A percentile compares a stretch with the other conserved stretches of the same genome.
Conservation (phyloP, 495 filamentous ascomycete genomes). For the Aspergillus leporis region DNA sequence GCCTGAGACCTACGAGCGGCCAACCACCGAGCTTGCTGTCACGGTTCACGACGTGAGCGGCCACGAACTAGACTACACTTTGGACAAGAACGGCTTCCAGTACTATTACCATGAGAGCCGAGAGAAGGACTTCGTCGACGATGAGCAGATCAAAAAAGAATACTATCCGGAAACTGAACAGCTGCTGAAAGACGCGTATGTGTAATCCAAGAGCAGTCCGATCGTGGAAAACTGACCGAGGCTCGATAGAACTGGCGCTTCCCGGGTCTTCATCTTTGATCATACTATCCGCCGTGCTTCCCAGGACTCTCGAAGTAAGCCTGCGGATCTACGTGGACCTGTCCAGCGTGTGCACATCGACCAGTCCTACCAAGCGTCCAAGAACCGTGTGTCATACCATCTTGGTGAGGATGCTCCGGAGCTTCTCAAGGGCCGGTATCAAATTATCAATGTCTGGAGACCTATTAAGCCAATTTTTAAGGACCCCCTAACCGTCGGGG, state of each 20-base stretch:
- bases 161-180: constrained; percentile 71
- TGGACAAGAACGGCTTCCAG: constrained; percentile 54
- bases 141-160: constrained; percentile 63
- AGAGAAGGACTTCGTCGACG: constrained; percentile 57
- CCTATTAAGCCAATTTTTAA: constrained; percentile 64
- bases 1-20: constrained; percentile 54
- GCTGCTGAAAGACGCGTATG: constrained; percentile 60
- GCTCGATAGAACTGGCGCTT: constrained; percentile 49
- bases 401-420: constrained; percentile 62
- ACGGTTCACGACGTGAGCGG: constrained; percentile 51
- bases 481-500: constrained; percentile 64
- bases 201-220: background rate
- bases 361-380: constrained; percentile 62
- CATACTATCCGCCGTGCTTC: constrained; percentile 68
- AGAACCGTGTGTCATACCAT: constrained; percentile 58
- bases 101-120: constrained; percentile 46
- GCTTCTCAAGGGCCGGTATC: constrained; percentile 63
- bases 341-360: constrained; percentile 72
- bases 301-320: constrained; percentile 24
- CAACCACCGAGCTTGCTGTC: constrained; percentile 28
- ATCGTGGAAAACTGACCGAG: background rate
- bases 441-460: constrained; percentile 82
- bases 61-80: constrained; percentile 47
- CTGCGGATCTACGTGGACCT: constrained; percentile 52
- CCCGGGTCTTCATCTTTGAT: constrained; percentile 69